These are phyloP conservation scores for Buxus sempervirens DNA, from an alignment of 164 flowering plant genomes.

Conservation along the genomic window DNA sequence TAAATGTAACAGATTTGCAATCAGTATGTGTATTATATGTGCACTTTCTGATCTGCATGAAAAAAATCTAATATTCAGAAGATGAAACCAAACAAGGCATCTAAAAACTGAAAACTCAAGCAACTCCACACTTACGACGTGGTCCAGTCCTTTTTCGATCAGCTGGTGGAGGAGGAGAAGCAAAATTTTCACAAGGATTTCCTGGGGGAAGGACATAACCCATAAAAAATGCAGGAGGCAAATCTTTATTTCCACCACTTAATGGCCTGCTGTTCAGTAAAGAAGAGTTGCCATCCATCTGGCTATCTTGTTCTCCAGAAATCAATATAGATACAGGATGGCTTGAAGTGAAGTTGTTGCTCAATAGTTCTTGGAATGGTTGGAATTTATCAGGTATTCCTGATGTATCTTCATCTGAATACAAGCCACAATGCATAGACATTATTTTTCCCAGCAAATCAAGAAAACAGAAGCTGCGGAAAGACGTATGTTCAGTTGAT, in stretches of 20 bases:
- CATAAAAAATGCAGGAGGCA: slow-evolving; percentile 7
- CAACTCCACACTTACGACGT: slow-evolving; percentile 63
- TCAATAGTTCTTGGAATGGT: slow-evolving; percentile 11
- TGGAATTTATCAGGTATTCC: slow-evolving; percentile 10
- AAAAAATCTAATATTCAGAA: background rate
- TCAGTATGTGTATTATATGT: background rate
- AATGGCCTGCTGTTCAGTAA: slow-evolving; percentile 5
- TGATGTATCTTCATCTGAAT: background rate
- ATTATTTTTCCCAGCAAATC: background rate
- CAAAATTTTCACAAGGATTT: slow-evolving; percentile 68
- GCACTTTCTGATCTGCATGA: background rate
- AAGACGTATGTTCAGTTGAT: background rate
- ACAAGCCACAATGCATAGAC: background rate
- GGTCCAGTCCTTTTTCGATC: slow-evolving; percentile 73
- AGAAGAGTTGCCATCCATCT: slow-evolving; percentile 13
- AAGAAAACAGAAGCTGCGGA: background rate
- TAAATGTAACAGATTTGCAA: background rate
- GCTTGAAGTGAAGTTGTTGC: slow-evolving; percentile 10
- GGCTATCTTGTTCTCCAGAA: slow-evolving; percentile 7
- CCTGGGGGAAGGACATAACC: slow-evolving; percentile 13
- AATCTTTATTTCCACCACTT: slow-evolving; percentile 18
- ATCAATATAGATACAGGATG: slow-evolving; percentile 4
- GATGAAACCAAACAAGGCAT: background rate
- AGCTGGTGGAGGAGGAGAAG: slow-evolving; percentile 75
- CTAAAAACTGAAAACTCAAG: slow-evolving; percentile 2